Base-by-base conservation (phyloP, 129 eudicot species). In the Rutidosis leptorrhynchoides region DNA sequence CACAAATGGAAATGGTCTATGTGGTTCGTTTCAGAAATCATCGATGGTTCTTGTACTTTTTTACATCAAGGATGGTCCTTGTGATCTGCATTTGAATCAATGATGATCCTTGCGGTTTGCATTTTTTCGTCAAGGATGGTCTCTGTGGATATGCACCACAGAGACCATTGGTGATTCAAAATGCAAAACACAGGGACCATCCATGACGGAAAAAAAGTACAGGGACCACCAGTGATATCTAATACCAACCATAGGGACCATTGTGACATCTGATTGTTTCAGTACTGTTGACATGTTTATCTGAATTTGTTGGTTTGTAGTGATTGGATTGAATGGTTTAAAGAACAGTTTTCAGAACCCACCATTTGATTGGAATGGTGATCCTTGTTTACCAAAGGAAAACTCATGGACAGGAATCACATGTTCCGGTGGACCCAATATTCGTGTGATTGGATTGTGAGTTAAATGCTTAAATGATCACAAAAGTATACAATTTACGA, bases 361-460 rank as follows among this genome's bases (percentile, higher is more conserved):
- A 55, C 99, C 99, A n/a, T 72, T 78, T 43, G 99, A 89, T 79
- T 89, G 97, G 99, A 77, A 64, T 63, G 99, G 99, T 27, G 99
- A 94, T 82, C 99, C 99, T 32, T 94, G 96, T 86, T 81, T 82
- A 61, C 99, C 99, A 4, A 84, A 71, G 46, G 82, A 69, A 48
- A 86, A 86, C 80, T 35, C 96, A 22, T 94, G 99, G 97, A 84
- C 88, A 20, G 96, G 99, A 64, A 72, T 94, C 46, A 79, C 86
- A 65, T 94, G 99, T 76, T 82, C 95, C 7, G 51, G 7, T 24
- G 95, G 93, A 74, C 19, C 83, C n/a, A 74, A 76, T 58, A 71
- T 81, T 60, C 99, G 97, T 35, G 75, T 94, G 26, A 69, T 32
- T 65, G 72, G 86, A 51, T 59, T 94, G 97, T 94, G 74, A 94